Base-by-base conservation (phyloP, 306 rosid species). In the Cicer bijugum region DNA sequence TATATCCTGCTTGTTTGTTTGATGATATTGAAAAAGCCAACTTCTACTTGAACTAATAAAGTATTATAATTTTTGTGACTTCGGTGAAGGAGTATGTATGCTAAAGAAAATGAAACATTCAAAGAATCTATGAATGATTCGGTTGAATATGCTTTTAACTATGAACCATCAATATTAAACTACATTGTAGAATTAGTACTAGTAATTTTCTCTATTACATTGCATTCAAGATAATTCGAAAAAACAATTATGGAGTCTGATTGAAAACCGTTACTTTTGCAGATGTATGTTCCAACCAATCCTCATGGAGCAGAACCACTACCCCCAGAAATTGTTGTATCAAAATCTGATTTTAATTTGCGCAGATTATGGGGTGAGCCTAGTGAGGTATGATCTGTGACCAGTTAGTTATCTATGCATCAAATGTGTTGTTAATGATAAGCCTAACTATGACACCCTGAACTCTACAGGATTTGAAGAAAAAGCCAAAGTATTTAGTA, bases 361-460 rank as follows among this genome's bases (percentile, higher is more conserved):
- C 96, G 91, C 50, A 87, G 99, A 81, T 71, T 91, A 78, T 94
- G 99, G 99, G 99, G 99, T 53, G 90, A 87, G 10, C 99, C 97
- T 45, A 88, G 84, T 76, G 96, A 91, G 97, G 99, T 91, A 87
- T 85, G 82, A 61, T 45, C 66, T 38, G 78, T 66, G 39, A 46
- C 72, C 0, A 40, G 53, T 46, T 61, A 23, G 9, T 10, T n/a
- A 19, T 50, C 17, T 70, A 61, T 68, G 68, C 39, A 44, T 28
- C 55, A 4, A 4, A 43, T 70, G 71, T 81, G 39, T 55, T 45
- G 38, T 19, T 59, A 15, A 37, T 74, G 52, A 58, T 12, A 1
- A 62, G 51, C 71, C 73, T 38, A 67, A 67, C 28, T 44, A 55
- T 61, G 70, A 46, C 59, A 48, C 78, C 68, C 39, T 82, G 83